A percentile compares a stretch with the other conserved stretches of the same genome.
Evolutionary conservation across 1,284 basidiomycete genomes (phyloP).

Genomic region (Spongispora temasekensis): DNA sequence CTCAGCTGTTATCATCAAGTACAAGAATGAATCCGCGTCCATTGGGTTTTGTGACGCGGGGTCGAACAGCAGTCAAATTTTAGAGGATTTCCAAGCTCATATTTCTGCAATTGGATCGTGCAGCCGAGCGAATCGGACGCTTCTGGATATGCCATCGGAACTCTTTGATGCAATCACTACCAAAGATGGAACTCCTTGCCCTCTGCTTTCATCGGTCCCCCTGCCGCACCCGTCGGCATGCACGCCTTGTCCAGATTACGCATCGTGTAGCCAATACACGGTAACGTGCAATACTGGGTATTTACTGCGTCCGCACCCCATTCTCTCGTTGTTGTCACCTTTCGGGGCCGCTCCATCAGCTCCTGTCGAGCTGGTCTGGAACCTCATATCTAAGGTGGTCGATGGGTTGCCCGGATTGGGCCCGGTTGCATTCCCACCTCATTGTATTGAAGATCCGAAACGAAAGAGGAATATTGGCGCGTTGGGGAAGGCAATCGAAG

Average conservation of each 20-base stretch:
- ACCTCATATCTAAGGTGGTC: constrained; percentile 44
- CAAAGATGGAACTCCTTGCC: constrained; percentile 47
- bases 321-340: constrained; percentile 47
- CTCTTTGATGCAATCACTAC: constrained; percentile 31
- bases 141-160: constrained; percentile 35
- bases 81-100: constrained; percentile 50
- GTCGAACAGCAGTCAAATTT: constrained; percentile 59
- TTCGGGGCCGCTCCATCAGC: constrained; percentile 42
- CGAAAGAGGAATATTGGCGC: constrained; percentile 77
- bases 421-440: constrained; percentile 76
- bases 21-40: constrained; percentile 65
- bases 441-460: constrained; percentile 82
- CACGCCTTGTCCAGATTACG: constrained; percentile 84
- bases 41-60: constrained; percentile 85
- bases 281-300: constrained; percentile 77
- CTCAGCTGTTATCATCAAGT: constrained; percentile 48
- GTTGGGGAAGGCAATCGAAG: constrained; percentile 75
- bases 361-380: constrained; percentile 47
- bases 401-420: constrained; percentile 82
- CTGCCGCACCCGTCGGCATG: constrained; percentile 71
- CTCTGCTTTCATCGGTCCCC: constrained; percentile 55
- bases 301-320: constrained; percentile 64
- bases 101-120: constrained; percentile 59
- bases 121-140: constrained; percentile 54
- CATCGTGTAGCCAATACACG: constrained; percentile 64